A percentile compares a stretch with the other conserved stretches of the same genome.
Conservation (phyloP, 2,329 filamentous ascomycete species). For the Colletotrichum brevisporum region DNA sequence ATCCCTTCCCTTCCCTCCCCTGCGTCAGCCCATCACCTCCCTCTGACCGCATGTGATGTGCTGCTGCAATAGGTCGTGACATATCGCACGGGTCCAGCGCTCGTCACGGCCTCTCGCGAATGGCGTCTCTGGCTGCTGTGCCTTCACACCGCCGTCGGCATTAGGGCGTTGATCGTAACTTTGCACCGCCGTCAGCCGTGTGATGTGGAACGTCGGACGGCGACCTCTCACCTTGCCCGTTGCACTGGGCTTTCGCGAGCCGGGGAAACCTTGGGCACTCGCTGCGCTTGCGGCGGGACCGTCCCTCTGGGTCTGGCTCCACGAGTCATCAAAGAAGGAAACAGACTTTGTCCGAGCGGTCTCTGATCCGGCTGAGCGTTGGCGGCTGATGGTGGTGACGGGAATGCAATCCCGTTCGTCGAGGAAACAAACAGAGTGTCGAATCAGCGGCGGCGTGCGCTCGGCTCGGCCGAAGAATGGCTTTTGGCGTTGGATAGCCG, state of each 20-base stretch:
- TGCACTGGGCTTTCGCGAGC: slow-evolving; percentile 14
- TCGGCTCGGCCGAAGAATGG: not conserved
- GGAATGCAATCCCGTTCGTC: not conserved
- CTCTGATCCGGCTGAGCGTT: slow-evolving; percentile 23
- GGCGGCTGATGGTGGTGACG: not conserved
- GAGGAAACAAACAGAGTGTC: slow-evolving; percentile 20
- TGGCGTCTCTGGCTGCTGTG: slow-evolving; percentile 36
- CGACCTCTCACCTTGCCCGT: slow-evolving; percentile 19
- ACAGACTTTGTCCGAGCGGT: slow-evolving; percentile 33
- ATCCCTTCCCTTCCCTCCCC: slow-evolving; percentile 9
- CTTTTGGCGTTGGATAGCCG: not conserved
- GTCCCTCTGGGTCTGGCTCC: not conserved
- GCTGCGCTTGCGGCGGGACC: slow-evolving; percentile 27
- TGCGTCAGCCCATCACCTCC: slow-evolving; percentile 28
- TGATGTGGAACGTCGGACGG: slow-evolving; percentile 29
- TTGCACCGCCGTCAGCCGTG: slow-evolving; percentile 29
- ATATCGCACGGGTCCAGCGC: slow-evolving; percentile 18
- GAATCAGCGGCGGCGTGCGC: slow-evolving; percentile 15
- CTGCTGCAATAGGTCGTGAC: slow-evolving; percentile 37
- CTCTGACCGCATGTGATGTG: slow-evolving; percentile 33
- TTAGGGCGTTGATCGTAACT: slow-evolving; percentile 33
- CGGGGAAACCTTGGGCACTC: slow-evolving; percentile 10
- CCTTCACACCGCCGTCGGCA: slow-evolving; percentile 35
- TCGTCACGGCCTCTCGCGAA: slow-evolving; percentile 34
- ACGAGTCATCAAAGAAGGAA: slow-evolving; percentile 32